phyloP scores from a whole-genome alignment of 2,329 filamentous ascomycete species.

The Penicillium sp. region DNA sequence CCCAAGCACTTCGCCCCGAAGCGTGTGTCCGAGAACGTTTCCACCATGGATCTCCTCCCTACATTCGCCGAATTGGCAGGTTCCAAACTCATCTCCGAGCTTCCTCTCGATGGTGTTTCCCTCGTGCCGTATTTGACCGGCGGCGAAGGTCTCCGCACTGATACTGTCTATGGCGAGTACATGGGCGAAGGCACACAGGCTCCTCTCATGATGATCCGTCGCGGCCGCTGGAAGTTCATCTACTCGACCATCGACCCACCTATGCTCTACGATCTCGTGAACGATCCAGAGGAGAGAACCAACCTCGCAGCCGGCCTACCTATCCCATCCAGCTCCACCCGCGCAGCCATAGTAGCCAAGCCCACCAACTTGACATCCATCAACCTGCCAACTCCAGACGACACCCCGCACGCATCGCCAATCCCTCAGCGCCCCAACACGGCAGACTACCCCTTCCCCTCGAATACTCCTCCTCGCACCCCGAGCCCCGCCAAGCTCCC shows the following conservation, averaged over 20 bases:
- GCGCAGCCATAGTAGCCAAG: slow-evolving; percentile 42
- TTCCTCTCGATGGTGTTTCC: slow-evolving; percentile 85
- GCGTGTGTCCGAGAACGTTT: slow-evolving; percentile 79
- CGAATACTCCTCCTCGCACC: slow-evolving; percentile 42
- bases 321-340: slow-evolving; percentile 18
- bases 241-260: slow-evolving; percentile 80
- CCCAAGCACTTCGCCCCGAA: slow-evolving; percentile 73
- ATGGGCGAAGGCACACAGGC: slow-evolving; percentile 89
- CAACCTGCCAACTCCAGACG: slow-evolving; percentile 33
- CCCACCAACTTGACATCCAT: slow-evolving; percentile 33
- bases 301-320: slow-evolving; percentile 57
- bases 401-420: slow-evolving; percentile 33
- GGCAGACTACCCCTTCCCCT: slow-evolving; percentile 29
- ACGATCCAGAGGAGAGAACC: slow-evolving; percentile 73
- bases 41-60: slow-evolving; percentile 84
- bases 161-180: slow-evolving; percentile 93
- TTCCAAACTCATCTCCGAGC: slow-evolving; percentile 63
- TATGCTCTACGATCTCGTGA: slow-evolving; percentile 76
- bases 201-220: slow-evolving; percentile 90
- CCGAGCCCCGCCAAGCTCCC: slow-evolving; percentile 39
- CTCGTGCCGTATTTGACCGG: slow-evolving; percentile 73
- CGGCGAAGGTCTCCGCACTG: slow-evolving; percentile 57
- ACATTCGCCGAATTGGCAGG: slow-evolving; percentile 83
- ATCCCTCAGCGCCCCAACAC: slow-evolving; percentile 25
- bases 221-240: slow-evolving; percentile 87